Conservation (phyloP, 108 stramenopile species). For the Cylindrotheca fusiformis region DNA sequence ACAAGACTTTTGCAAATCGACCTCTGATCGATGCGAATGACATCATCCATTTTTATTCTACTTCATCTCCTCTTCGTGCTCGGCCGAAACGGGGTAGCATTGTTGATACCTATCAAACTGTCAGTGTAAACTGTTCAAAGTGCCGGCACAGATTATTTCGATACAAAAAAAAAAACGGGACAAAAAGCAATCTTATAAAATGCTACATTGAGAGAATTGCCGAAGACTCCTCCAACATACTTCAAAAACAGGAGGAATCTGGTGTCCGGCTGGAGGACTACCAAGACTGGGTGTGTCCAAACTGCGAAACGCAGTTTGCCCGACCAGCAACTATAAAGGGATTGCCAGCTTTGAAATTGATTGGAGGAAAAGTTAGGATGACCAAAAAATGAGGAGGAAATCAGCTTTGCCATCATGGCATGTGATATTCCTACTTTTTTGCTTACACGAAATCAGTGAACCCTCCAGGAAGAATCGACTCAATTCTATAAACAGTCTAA, state of each 20-base stretch:
- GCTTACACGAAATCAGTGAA: too few relatives aligned
- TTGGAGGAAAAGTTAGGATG: constrained; percentile 73
- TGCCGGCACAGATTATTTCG: constrained; percentile 56
- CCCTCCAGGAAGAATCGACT: too few relatives aligned
- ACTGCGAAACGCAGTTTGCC: constrained; percentile 52
- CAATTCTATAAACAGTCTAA: too few relatives aligned
- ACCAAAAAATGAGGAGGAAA: constrained; percentile 54
- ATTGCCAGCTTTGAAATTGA: constrained; percentile 52
- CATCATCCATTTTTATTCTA: too few relatives aligned
- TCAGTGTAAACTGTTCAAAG: constrained; percentile 62
- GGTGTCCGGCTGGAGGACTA: not conserved
- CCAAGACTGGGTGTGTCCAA: constrained; percentile 42
- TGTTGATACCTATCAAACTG: constrained; percentile 65
- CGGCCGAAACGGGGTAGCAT: constrained; percentile 12
- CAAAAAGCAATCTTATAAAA: constrained; percentile 69
- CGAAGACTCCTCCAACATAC: constrained; percentile 43
- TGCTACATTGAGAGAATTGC: constrained; percentile 59
- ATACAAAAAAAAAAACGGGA: constrained; percentile 80
- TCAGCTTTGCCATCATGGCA: too few relatives aligned
- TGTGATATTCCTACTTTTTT: too few relatives aligned
- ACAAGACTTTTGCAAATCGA: too few relatives aligned
- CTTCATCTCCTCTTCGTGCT: not conserved
- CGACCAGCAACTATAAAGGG: constrained; percentile 45
- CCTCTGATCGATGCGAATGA: too few relatives aligned
- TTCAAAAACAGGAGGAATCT: constrained; percentile 12